Conservation (phyloP, 495 filamentous ascomycete species). For the Penicillium alfredii region DNA sequence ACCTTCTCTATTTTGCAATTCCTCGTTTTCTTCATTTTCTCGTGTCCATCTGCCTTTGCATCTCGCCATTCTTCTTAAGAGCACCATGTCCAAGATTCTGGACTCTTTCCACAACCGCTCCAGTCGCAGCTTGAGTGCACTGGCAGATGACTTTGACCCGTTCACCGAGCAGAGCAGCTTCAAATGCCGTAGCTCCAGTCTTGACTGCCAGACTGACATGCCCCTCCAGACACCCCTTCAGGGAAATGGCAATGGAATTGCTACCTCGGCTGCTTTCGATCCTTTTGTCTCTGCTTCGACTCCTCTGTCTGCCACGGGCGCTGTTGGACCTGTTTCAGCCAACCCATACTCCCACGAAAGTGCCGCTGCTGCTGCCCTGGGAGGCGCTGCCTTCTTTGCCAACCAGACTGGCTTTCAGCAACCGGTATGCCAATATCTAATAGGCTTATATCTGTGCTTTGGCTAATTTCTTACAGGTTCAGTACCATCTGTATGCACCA, state of each 20-base stretch:
- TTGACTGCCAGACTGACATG: constrained; percentile 13
- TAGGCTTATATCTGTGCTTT: neutral
- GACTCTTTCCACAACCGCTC: constrained; percentile 4
- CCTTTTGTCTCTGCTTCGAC: constrained; percentile 55
- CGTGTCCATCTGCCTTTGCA: neutral
- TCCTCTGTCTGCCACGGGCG: constrained; percentile 45
- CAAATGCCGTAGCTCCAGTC: constrained; percentile 3
- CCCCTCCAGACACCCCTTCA: constrained; percentile 32
- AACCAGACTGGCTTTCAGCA: constrained; percentile 54
- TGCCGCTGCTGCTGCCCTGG: constrained; percentile 44
- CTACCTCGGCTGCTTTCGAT: constrained; percentile 43
- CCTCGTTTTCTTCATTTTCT: neutral
- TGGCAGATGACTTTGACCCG: constrained; percentile 16
- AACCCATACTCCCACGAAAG: constrained; percentile 69
- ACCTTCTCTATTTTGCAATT: constrained; percentile 10
- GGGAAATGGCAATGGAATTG: constrained; percentile 36
- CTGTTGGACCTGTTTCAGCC: constrained; percentile 43
- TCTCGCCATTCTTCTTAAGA: too few relatives aligned
- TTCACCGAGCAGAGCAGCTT: neutral
- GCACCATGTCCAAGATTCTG: too few relatives aligned
- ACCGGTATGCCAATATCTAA: constrained; percentile 47
- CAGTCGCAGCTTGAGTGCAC: constrained; percentile 16
- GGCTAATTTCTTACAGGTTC: constrained; percentile 47
- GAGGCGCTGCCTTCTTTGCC: constrained; percentile 50
- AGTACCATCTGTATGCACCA: constrained; percentile 92